These are phyloP conservation scores for Cornus controversa DNA, from an alignment of 148 eudicot species.

Conservation along the genomic window DNA sequence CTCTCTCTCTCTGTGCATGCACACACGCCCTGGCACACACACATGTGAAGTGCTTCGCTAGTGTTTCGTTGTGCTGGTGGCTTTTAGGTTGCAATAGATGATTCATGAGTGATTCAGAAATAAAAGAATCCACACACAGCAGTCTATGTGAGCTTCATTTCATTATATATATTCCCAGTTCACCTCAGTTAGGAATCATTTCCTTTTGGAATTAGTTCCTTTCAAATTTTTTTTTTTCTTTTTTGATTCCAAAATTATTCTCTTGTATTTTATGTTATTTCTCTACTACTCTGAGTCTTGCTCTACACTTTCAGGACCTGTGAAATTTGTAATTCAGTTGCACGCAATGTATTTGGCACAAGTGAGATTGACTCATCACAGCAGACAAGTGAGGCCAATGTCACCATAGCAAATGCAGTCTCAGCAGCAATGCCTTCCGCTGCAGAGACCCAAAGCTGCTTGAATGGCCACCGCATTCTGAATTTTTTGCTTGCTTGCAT, in stretches of 20 bases:
- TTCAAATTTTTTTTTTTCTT: background rate
- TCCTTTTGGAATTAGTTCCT: background rate
- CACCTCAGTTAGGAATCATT: background rate
- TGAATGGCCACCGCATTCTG: conserved; percentile 45
- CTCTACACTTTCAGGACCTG: conserved; percentile 33
- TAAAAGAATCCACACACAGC: background rate
- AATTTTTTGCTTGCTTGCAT: conserved; percentile 51
- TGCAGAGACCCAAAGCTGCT: conserved; percentile 32
- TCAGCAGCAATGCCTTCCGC: conserved; percentile 8
- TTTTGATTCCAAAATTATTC: background rate
- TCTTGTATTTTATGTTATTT: background rate
- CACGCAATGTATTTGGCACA: conserved; percentile 33
- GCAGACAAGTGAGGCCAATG: conserved; percentile 24
- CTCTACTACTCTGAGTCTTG: background rate
- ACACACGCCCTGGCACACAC: too few species aligned
- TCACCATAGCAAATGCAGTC: background rate
- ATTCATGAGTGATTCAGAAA: background rate
- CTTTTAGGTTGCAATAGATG: background rate
- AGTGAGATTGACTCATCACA: conserved; percentile 27
- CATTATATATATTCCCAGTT: background rate
- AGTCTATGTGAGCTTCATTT: background rate
- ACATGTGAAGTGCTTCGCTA: too few species aligned
- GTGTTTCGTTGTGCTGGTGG: background rate
- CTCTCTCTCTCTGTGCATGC: too few species aligned
- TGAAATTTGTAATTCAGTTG: conserved; percentile 48